Evolutionary conservation across 2,329 filamentous ascomycete species (phyloP).

Genomic region (Tolypocladium tropicale): DNA sequence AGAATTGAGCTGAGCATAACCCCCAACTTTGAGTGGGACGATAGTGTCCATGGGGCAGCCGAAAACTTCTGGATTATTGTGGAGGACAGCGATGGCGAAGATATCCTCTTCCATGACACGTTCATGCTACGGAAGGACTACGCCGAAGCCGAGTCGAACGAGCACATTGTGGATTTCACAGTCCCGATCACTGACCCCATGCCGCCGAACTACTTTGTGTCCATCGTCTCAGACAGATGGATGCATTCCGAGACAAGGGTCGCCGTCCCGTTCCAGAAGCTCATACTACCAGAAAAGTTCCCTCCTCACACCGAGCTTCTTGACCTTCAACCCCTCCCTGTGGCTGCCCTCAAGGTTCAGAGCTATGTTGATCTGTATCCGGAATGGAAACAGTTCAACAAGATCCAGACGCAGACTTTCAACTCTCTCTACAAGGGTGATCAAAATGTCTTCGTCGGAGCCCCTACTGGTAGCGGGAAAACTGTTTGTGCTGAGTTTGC

Average conservation of each 20-base stretch:
- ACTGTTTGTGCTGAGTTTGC: conserved; percentile 95
- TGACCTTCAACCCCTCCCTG: conserved; percentile 82
- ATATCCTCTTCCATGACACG: conserved; percentile 88
- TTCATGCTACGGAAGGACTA: conserved; percentile 89
- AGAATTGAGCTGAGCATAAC: conserved; percentile 83
- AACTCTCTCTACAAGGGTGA: conserved; percentile 85
- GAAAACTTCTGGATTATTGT: conserved; percentile 97
- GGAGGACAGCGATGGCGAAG: conserved; percentile 94
- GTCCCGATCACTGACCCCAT: conserved; percentile 95
- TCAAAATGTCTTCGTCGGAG: conserved; percentile 86
- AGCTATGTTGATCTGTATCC: conserved; percentile 78
- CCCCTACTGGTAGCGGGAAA: conserved; percentile 92
- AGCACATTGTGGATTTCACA: conserved; percentile 92
- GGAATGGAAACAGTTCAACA: conserved; percentile 84
- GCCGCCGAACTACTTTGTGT: conserved; percentile 98
- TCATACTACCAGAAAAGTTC: conserved; percentile 91
- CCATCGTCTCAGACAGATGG: conserved; percentile 89
- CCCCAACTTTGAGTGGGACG: conserved; percentile 94
- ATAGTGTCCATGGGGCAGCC: conserved; percentile 72
- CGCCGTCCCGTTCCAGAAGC: conserved; percentile 87
- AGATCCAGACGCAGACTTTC: conserved; percentile 94
- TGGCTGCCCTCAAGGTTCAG: conserved; percentile 76
- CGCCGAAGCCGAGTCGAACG: conserved; percentile 73
- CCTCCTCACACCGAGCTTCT: conserved; percentile 86
- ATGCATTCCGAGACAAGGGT: conserved; percentile 96